Evolutionary conservation across 2,329 filamentous ascomycete species (phyloP).

Genomic region (Aspergillus quadrilineatus): DNA sequence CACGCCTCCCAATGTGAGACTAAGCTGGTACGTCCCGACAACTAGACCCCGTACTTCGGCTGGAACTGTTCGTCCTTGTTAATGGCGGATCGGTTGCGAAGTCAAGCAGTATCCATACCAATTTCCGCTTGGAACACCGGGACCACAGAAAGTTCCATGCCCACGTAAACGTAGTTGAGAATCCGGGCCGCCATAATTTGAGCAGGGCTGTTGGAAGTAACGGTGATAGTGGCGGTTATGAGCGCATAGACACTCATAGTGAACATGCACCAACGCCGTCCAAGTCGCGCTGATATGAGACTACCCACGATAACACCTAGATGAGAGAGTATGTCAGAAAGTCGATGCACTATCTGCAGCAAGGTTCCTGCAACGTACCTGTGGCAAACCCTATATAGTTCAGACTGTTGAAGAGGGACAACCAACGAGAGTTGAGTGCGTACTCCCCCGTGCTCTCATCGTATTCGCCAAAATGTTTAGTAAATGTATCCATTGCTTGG

Average conservation of each 20-base stretch:
- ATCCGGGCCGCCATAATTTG: constrained; percentile 39
- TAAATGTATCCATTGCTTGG: constrained; percentile 41
- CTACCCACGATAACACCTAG: constrained; percentile 30
- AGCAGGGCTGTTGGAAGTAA: constrained; percentile 30
- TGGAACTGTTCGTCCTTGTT: constrained; percentile 27
- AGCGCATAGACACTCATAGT: constrained; percentile 40
- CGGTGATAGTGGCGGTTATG: constrained; percentile 30
- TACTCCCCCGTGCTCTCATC: constrained; percentile 25
- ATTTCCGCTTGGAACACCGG: constrained; percentile 25
- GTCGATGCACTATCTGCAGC: too few relatives aligned
- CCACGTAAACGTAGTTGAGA: constrained; percentile 42
- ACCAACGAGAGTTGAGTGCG: constrained; percentile 31
- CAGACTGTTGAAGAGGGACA: constrained; percentile 32
- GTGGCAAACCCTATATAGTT: constrained; percentile 17
- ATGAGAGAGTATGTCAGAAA: neutral
- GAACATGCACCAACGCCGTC: constrained; percentile 39
- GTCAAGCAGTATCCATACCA: neutral
- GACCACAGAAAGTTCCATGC: constrained; percentile 33
- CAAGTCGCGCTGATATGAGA: constrained; percentile 30
- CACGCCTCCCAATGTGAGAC: neutral
- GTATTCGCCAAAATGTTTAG: constrained; percentile 34
- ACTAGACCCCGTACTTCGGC: constrained; percentile 16
- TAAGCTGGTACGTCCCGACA: constrained; percentile 12
- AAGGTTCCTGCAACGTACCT: neutral
- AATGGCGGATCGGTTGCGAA: too few relatives aligned